A percentile compares a stretch with the other conserved stretches of the same genome.
Evolutionary conservation across 2,329 filamentous ascomycete species (phyloP).

Genomic region (Apiospora sp.): DNA sequence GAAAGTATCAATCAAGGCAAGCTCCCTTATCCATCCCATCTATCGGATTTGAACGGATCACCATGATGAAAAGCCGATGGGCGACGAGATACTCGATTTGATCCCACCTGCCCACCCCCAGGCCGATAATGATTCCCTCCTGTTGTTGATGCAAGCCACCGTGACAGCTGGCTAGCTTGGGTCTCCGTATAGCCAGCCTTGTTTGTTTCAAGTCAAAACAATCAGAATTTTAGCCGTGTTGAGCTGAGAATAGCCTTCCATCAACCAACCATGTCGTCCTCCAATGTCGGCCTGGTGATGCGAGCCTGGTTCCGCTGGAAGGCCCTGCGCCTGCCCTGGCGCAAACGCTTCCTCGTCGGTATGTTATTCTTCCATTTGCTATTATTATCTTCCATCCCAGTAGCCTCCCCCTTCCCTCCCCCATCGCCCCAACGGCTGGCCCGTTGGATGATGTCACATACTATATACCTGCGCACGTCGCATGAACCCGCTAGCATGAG

Average conservation of each 20-base stretch:
- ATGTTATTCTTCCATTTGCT: constrained; percentile 35
- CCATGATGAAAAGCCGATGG: background rate
- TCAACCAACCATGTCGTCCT: constrained; percentile 43
- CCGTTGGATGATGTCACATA: background rate
- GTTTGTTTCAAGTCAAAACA: background rate
- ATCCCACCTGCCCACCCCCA: background rate
- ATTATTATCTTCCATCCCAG: background rate
- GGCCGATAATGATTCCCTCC: background rate
- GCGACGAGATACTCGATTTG: constrained; percentile 13
- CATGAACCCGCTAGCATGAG: too few species aligned
- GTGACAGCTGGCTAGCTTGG: constrained; percentile 1
- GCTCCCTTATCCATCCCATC: constrained; percentile 1
- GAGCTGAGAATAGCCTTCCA: too few species aligned
- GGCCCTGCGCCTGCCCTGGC: constrained; percentile 68
- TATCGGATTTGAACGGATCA: background rate
- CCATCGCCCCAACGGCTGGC: background rate
- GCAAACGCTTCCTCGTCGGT: constrained; percentile 70
- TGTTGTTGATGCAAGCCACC: background rate
- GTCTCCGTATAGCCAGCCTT: background rate
- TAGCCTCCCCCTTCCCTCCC: background rate
- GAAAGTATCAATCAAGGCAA: background rate
- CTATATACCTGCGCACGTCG: too few species aligned
- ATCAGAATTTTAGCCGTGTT: too few species aligned
- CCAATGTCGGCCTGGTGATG: constrained; percentile 46
- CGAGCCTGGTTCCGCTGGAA: constrained; percentile 69